These are phyloP conservation scores for Aegilops longissima DNA, from an alignment of 176 grass and related monocot genomes.

Conservation along the genomic window DNA sequence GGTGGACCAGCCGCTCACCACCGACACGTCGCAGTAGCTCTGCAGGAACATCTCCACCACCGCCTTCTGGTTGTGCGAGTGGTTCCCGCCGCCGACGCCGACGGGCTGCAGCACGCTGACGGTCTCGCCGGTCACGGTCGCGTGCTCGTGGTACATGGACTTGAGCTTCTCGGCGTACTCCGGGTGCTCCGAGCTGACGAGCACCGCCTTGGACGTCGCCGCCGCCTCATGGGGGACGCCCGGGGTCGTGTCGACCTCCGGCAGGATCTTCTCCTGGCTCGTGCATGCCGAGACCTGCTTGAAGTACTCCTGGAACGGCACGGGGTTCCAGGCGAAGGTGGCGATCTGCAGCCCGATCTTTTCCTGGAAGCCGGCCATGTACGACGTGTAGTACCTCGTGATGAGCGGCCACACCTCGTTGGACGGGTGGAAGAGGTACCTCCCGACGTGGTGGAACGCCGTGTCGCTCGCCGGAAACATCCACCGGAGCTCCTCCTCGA, in stretches of 20 bases:
- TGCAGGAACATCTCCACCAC: conserved; percentile 62
- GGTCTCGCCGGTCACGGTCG: conserved; percentile 41
- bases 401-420: conserved; percentile 69
- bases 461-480: conserved; percentile 69
- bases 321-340: conserved; percentile 23
- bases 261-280: conserved; percentile 54
- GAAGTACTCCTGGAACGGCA: conserved; percentile 38
- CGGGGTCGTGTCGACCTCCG: conserved; percentile 31
- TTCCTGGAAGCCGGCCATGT: conserved; percentile 44
- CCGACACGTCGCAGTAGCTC: conserved; percentile 64
- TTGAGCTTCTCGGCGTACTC: conserved; percentile 44
- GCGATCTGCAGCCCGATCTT: conserved; percentile 59
- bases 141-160: conserved; percentile 60
- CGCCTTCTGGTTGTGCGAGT: conserved; percentile 36
- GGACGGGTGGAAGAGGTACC: conserved; percentile 78
- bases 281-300: conserved; percentile 49
- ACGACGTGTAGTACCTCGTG: conserved; percentile 46
- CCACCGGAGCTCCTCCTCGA: conserved; percentile 68
- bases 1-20: conserved; percentile 54
- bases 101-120: conserved; percentile 40
- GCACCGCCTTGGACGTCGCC: conserved; percentile 43
- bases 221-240: background rate
- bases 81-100: conserved; percentile 9
- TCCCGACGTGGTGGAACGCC: conserved; percentile 68
- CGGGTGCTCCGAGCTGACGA: conserved; percentile 41